Base-by-base conservation (phyloP, 2,329 filamentous ascomycete species). In the Thermothelomyces thermophilus region DNA sequence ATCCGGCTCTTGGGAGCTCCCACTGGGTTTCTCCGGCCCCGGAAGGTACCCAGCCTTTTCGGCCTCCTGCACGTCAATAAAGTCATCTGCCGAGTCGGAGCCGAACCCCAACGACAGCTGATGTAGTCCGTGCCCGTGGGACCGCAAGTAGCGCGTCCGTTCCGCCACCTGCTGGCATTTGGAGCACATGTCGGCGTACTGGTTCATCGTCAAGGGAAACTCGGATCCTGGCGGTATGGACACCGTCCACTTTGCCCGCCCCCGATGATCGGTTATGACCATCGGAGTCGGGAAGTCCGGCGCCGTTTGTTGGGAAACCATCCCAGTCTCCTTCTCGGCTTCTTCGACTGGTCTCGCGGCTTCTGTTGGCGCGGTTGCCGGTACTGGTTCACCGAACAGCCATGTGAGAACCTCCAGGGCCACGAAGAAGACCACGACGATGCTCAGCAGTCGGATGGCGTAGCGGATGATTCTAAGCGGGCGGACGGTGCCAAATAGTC, bases 171-270 rank as follows among this genome's bases (percentile, higher is more conserved):
- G 79, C 53, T 74, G 76, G 43, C 84, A 85, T 57, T 84, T 80
- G 24, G 70, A 71, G 62, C 84, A 87, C 52, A 94, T 83, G 36
- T 84, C 78, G 13, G 73, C 67, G 62, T 93, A 93, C 54, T 88
- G 78, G 9, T 75, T 67, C 17, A 79, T 75, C 0, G 73, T 67
- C 2, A 93, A 66, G 1, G 88, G 88, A 53, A 91, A 91, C 3
- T 73, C 70, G 40, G 75, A 71, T 50, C 74, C 75, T 6, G 75
- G 72, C 1, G 88, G 88, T 33, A 95, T 90, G 1, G 81, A 89
- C 10, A 94, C 78, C 0, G 88, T 93, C 89, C 89, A 94, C 63
- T 79, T 84, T 10, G 81, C 72, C 45, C 74, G 76, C 3, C 84
- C 85, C 39, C 73, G 71, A 22, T 72, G 69, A 66, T 90, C 86